Evolutionary conservation across 352 stramenopile species (phyloP), one percentile per base, ranked within the genome.

Genomic region (Globisporangium solare): DNA sequence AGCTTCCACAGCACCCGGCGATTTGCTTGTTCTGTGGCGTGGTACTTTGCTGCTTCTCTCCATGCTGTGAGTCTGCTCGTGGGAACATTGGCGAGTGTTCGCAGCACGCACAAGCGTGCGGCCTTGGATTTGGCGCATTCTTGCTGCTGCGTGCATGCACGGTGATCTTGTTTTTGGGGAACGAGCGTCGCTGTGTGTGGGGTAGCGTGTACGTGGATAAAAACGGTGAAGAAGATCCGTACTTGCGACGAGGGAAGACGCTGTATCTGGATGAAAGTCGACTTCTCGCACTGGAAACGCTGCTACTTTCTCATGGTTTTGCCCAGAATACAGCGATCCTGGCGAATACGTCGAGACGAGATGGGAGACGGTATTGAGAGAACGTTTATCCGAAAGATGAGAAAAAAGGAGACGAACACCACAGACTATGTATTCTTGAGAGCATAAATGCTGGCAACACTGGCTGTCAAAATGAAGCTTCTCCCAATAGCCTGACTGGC

Each of bases 121-220:
- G 77, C 8, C 66, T 84, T 21, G 84, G 84, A 18, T 69, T 74
- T 3, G 69, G 81, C 6, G 78, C 75, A 6, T 90, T 89, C 49
- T 58, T 94, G 43, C 54, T 94, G 32, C 61, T 94, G 43, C 77
- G 80, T 22, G 83, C 83, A 13, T 94, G 83, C 47, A 92, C 83
- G 3, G 83, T 93, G 54, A 81, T 94, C 35, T 61, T 94, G n/a
- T 88, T 94, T 31, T 56, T 94, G 41, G 83, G 83, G 6, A 88
- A 92, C 51, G 79, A 88, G 62, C 69, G 81, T 2, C 79, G 83
- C 41, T 92, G 83, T 45, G 80, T 94, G 14, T 94, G 83, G 81
- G 83, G 81, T 17, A 89, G 77, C 63, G 58, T 94, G 35, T 92
- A 94, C 58, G 74, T 94, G 32, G 83, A 94, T 71, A 88, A 87